These are phyloP conservation scores for Podospora comata DNA, from an alignment of 495 filamentous ascomycete species.

Conservation along the genomic window DNA sequence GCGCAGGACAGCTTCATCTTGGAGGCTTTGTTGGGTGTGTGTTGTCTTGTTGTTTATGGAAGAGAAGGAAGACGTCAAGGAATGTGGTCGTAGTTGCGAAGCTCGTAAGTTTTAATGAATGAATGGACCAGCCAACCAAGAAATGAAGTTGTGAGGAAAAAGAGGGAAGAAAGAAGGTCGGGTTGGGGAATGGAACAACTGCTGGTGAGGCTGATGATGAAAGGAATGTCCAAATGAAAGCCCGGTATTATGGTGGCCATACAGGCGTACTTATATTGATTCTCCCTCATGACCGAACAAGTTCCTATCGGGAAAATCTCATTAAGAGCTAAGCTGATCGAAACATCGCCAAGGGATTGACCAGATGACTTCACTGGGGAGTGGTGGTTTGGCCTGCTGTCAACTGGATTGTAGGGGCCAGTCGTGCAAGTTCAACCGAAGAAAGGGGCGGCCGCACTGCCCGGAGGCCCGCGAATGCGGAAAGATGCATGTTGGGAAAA, in stretches of 20 bases:
- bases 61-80: constrained; percentile 6
- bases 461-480: not conserved
- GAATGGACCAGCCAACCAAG: constrained; percentile 10
- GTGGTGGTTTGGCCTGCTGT: not conserved
- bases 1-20: constrained; percentile 29
- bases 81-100: not conserved
- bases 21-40: not conserved
- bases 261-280: not conserved
- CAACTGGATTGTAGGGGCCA: not conserved
- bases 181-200: constrained; percentile 1
- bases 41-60: not conserved
- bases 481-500: not conserved
- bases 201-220: constrained; percentile 1
- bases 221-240: constrained; percentile 1
- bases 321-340: not conserved
- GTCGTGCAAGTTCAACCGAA: not conserved
- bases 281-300: not conserved
- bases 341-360: constrained; percentile 11
- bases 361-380: not conserved
- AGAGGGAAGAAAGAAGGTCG: constrained; percentile 2
- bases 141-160: constrained; percentile 8
- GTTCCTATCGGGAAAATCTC: not conserved
- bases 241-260: not conserved
- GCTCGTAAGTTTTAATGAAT: constrained; percentile 2
- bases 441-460: not conserved